Conservation (phyloP, 768 basidiomycete species). For the Mycena polygramma region DNA sequence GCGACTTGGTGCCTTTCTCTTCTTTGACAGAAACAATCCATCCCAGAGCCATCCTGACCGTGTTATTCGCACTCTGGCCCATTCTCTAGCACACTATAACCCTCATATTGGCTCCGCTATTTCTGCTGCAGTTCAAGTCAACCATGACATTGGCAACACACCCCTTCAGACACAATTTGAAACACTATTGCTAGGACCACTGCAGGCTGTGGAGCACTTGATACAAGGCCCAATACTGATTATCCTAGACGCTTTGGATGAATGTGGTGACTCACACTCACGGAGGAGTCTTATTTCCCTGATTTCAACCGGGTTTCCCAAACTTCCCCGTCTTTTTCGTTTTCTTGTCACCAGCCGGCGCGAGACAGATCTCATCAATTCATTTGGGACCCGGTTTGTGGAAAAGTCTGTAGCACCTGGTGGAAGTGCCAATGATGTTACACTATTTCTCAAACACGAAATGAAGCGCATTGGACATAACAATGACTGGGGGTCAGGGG, state of each 20-base stretch:
- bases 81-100: not conserved
- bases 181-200: not conserved
- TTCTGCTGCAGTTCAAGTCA: not conserved
- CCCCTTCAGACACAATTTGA: not conserved
- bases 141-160: not conserved
- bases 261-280: not conserved
- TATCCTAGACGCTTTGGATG: slow-evolving; percentile 8
- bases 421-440: not conserved
- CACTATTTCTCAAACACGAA: not conserved
- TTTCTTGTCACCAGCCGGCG: not conserved
- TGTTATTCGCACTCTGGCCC: not conserved
- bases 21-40: not conserved
- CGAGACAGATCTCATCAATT: not conserved
- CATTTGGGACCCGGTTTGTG: not conserved
- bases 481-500: not conserved
- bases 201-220: not conserved
- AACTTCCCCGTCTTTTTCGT: not conserved
- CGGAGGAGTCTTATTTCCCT: not conserved
- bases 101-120: not conserved
- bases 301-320: not conserved
- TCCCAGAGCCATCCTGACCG: not conserved
- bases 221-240: slow-evolving; percentile 1
- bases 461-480: not conserved
- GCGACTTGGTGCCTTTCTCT: no score
- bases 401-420: not conserved